phyloP scores from a whole-genome alignment of 2,329 filamentous ascomycete genomes.

The Plenodomus biglobosus region DNA sequence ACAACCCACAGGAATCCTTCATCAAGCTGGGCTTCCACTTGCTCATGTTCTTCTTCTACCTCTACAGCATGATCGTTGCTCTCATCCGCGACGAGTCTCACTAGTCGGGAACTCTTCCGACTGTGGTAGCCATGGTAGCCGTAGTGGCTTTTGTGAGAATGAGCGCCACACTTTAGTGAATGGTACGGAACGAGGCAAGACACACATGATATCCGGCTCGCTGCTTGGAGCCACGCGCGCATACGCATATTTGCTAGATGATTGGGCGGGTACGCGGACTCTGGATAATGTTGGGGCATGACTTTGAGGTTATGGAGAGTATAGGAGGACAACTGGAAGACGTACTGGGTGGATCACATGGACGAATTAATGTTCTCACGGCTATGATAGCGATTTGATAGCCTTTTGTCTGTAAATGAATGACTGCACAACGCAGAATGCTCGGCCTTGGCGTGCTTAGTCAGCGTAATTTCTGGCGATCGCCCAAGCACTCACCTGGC shows the following conservation, averaged over 20 bases:
- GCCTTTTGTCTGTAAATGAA: conserved; percentile 24
- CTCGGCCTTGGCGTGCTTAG: conserved; percentile 18
- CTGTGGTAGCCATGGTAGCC: conserved; percentile 3
- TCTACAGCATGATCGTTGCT: conserved; percentile 98
- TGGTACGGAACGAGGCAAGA: background rate
- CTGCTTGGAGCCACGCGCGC: conserved; percentile 10
- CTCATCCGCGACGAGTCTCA: conserved; percentile 93
- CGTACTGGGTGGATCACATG: conserved; percentile 1
- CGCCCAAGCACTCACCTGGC: conserved; percentile 1
- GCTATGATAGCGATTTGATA: conserved; percentile 39
- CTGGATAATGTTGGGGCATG: conserved; percentile 6
- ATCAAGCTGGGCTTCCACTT: conserved; percentile 98
- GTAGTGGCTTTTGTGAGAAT: conserved; percentile 3
- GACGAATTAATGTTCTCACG: conserved; percentile 27
- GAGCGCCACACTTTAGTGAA: background rate
- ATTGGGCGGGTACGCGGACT: conserved; percentile 3
- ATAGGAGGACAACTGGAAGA: background rate
- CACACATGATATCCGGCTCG: conserved; percentile 16
- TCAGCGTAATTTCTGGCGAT: conserved; percentile 15
- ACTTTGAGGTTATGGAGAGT: background rate
- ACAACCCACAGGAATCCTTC: conserved; percentile 78
- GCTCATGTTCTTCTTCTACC: conserved; percentile 99
- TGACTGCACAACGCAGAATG: conserved; percentile 1
- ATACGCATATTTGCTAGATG: conserved; percentile 12
- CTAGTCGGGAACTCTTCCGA: conserved; percentile 48